Conservation (phyloP, 1,139 yeast genomes). For the Taphrina confusa region DNA sequence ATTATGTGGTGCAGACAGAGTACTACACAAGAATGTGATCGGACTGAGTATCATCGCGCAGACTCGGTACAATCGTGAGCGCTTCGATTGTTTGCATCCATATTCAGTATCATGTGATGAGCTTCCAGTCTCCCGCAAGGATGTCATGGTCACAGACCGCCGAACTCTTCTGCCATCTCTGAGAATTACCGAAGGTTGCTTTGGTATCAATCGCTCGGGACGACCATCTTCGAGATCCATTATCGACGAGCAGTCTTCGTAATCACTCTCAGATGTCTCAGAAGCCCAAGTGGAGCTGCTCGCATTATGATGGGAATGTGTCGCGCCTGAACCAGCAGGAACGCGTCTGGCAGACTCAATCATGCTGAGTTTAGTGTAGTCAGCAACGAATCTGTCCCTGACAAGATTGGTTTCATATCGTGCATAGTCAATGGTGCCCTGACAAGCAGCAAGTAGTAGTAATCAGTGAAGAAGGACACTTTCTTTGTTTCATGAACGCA, state of each 20-base stretch:
- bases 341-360: no score
- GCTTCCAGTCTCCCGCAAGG: conserved; percentile 7
- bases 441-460: no score
- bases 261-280: conserved; percentile 1
- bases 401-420: no score
- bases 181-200: conserved; percentile 27
- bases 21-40: not conserved
- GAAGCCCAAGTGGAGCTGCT: no score
- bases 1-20: conserved; percentile 4
- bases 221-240: not conserved
- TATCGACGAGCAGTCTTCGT: conserved; percentile 4
- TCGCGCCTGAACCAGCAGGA: no score
- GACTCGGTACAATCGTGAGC: not conserved
- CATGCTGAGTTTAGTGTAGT: no score
- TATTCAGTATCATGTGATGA: not conserved
- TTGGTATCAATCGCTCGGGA: not conserved
- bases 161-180: conserved; percentile 33
- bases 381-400: no score
- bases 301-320: no score
- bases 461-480: no score
- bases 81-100: not conserved
- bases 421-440: no score
- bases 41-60: conserved; percentile 2
- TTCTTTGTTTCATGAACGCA: no score
- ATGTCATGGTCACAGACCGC: conserved; percentile 24